Conservation (phyloP, 768 basidiomycete species). For the Tricholoma matsutake region DNA sequence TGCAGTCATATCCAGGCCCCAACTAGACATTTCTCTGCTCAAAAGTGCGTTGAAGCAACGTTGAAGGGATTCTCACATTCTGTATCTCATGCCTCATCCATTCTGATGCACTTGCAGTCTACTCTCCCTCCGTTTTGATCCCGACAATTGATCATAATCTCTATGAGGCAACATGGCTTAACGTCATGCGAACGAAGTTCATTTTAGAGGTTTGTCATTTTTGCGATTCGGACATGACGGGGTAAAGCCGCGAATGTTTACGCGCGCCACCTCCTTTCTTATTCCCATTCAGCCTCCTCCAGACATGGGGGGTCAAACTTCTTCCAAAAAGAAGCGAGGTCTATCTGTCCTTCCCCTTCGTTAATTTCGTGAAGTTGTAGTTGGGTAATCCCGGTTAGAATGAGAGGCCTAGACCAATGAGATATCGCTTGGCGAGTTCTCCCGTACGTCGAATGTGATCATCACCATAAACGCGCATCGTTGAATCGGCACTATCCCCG, state of each 20-base stretch:
- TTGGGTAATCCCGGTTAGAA: background rate
- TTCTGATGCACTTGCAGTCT: background rate
- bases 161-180: too few relatives aligned
- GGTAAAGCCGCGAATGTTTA: background rate
- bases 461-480: background rate
- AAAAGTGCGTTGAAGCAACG: too few relatives aligned
- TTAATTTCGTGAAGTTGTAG: background rate
- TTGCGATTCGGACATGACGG: too few relatives aligned
- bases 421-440: background rate
- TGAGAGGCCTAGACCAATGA: background rate
- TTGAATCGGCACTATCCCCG: background rate
- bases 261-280: background rate
- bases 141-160: too few relatives aligned
- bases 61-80: too few relatives aligned
- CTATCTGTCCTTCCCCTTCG: background rate
- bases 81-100: too few relatives aligned
- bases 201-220: too few relatives aligned
- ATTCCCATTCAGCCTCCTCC: too few relatives aligned
- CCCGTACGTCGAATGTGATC: background rate
- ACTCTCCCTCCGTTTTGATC: background rate
- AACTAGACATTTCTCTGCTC: too few relatives aligned
- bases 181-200: too few relatives aligned
- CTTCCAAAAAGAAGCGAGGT: background rate
- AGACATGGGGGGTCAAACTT: background rate
- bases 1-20: too few relatives aligned